A percentile compares a stretch with the other conserved stretches of the same genome.
Conservation (phyloP, 257 asterid genomes). For the Anisodus tanguticus region DNA sequence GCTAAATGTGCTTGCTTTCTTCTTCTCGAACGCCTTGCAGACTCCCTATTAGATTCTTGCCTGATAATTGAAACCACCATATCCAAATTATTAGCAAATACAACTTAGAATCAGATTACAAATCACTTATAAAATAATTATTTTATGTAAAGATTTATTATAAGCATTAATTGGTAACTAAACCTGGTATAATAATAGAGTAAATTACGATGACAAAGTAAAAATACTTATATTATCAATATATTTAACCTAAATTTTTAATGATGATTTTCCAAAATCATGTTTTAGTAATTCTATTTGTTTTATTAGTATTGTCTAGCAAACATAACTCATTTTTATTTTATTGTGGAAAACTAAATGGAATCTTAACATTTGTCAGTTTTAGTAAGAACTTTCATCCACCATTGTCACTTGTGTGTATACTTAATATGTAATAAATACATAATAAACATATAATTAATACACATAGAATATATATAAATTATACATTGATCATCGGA, state of each 20-base stretch:
- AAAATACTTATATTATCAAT: neutral
- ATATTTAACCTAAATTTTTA: neutral
- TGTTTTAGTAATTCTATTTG: neutral
- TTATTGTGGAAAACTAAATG: neutral
- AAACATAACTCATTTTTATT: neutral
- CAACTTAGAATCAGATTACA: neutral
- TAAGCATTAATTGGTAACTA: no score
- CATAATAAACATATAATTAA: no score
- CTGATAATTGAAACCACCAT: slow-evolving; percentile 43
- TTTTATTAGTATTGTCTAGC: neutral
- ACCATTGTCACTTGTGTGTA: no score
- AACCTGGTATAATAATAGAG: neutral
- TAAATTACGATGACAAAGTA: no score
- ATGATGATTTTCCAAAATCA: neutral
- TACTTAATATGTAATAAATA: no score
- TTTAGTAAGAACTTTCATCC: neutral
- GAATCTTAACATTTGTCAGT: neutral
- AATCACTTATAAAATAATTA: neutral
- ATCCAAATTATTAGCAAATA: neutral
- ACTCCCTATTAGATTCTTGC: slow-evolving; percentile 82
- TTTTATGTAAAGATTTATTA: neutral
- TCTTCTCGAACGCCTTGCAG: slow-evolving; percentile 85
- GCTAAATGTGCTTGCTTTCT: slow-evolving; percentile 80
- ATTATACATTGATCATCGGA: no score
- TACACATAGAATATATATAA: no score